Base-by-base conservation (phyloP, 148 eudicot species). In the Fagopyrum homotropicum region DNA sequence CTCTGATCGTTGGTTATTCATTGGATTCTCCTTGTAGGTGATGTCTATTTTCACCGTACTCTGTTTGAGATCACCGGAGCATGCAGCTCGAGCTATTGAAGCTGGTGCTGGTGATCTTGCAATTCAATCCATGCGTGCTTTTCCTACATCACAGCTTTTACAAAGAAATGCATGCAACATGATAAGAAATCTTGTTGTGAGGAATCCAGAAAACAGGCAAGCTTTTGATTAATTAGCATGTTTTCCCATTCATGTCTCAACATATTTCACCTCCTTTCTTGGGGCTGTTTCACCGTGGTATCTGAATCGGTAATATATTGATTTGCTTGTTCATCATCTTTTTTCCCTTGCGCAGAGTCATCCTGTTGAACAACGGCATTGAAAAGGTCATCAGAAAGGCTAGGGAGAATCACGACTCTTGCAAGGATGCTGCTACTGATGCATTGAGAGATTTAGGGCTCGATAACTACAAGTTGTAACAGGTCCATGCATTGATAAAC, bases 61-160 rank as follows among this genome's bases (percentile, higher is more conserved):
- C 44, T 92, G 81, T 55, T 78, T 95, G 80, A 89, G 99, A 80
- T 84, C 90, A 76, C 99, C 99, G n/a, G 88, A 83, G 52, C 82
- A 92, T 75, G 96, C 97, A 73, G 79, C 96, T 69, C 85, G 86
- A 77, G 97, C 96, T 69, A 78, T 95, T 78, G 96, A 95, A 88
- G 91, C 97, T 59, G 99, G 99, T 83, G 99, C 97, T 5, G 97
- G 99, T 73, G 97, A 95, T 81, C 84, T 95, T 77, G 99, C 94
- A 69, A 88, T 89, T 59, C 96, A 86, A 82, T 85, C 96, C 73
- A 95, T 95, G 99, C 86, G 86, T 77, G 84, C 79, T 73, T 90
- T 88, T 84, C 99, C 97, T 12, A 78, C 80, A 77, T 83, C 90
- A 16, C 85, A 74, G 76, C 97, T 74, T 78, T 78, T 95, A 80